Evolutionary conservation across 768 basidiomycete species (phyloP).

Genomic region (Lentinula detonsa): DNA sequence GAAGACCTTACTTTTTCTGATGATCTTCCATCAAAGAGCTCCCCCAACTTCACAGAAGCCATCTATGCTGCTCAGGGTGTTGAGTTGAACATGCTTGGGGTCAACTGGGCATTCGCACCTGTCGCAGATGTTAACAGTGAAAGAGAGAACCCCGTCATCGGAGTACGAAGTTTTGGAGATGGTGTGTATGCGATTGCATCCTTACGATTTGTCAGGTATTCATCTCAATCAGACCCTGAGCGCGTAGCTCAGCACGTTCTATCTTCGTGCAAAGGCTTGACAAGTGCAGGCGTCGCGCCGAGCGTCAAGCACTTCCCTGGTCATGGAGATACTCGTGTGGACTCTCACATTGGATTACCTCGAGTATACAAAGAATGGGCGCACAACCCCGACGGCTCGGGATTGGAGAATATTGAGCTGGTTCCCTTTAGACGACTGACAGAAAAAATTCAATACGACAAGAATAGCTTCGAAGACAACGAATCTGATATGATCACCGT

Average conservation of each 20-base stretch:
- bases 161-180: conserved; percentile 67
- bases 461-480: conserved; percentile 50
- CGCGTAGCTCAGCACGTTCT: conserved; percentile 42
- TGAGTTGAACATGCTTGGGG: conserved; percentile 55
- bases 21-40: not conserved
- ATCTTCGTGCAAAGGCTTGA: conserved; percentile 44
- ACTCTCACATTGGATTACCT: conserved; percentile 65
- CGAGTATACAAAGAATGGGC: conserved; percentile 39
- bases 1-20: not conserved
- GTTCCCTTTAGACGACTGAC: conserved; percentile 15
- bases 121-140: conserved; percentile 74
- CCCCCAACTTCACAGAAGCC: conserved; percentile 35
- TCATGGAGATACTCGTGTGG: conserved; percentile 67
- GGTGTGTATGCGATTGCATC: conserved; percentile 28
- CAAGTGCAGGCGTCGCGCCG: conserved; percentile 45
- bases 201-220: no score
- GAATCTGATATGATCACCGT: conserved; percentile 38
- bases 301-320: conserved; percentile 71
- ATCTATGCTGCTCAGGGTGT: conserved; percentile 41
- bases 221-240: conserved; percentile 36
- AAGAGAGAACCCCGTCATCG: conserved; percentile 64
- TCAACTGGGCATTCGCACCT: conserved; percentile 70
- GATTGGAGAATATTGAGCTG: not conserved
- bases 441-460: conserved; percentile 34
- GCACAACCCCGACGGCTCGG: not conserved